A percentile compares a stretch with the other conserved stretches of the same genome.
Evolutionary conservation across 1,284 basidiomycete species (phyloP).

Genomic region (Athelia sp.): DNA sequence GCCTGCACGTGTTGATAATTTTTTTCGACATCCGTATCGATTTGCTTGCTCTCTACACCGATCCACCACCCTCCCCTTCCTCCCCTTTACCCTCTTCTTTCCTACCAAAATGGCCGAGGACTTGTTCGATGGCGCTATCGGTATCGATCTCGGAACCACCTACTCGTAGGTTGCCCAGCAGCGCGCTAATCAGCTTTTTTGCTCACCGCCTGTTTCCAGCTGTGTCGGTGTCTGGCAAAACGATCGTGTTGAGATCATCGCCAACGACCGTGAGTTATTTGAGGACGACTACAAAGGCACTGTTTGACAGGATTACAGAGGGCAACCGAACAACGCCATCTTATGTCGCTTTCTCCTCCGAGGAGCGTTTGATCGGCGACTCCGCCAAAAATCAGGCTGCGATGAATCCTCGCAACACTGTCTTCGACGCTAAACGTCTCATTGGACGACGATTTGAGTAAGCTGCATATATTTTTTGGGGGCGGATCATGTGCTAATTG

Average conservation of each 20-base stretch:
- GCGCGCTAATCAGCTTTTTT: conserved; percentile 9
- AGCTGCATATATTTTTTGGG: conserved; percentile 22
- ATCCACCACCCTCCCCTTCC: conserved; percentile 24
- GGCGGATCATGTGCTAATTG: neutral
- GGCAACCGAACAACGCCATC: conserved; percentile 99
- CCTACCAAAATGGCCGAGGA: conserved; percentile 82
- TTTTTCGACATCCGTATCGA: neutral
- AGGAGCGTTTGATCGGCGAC: conserved; percentile 98
- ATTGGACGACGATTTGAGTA: conserved; percentile 95
- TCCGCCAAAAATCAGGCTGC: conserved; percentile 97
- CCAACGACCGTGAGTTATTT: conserved; percentile 79
- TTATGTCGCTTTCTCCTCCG: conserved; percentile 96
- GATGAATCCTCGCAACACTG: conserved; percentile 95
- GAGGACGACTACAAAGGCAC: too few relatives aligned
- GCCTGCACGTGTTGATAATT: conserved; percentile 1
- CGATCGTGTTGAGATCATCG: conserved; percentile 98
- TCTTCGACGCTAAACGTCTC: conserved; percentile 96
- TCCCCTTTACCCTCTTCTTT: conserved; percentile 33
- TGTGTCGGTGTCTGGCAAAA: conserved; percentile 99
- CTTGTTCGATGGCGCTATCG: conserved; percentile 93
- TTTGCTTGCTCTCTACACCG: conserved; percentile 6
- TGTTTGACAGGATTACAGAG: conserved; percentile 47
- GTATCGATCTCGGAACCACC: conserved; percentile 90
- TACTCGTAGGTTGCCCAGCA: conserved; percentile 66
- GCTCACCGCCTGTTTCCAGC: conserved; percentile 28